Conservation (phyloP, 805 yeast genomes). For the Phaffomyces opuntiae region DNA sequence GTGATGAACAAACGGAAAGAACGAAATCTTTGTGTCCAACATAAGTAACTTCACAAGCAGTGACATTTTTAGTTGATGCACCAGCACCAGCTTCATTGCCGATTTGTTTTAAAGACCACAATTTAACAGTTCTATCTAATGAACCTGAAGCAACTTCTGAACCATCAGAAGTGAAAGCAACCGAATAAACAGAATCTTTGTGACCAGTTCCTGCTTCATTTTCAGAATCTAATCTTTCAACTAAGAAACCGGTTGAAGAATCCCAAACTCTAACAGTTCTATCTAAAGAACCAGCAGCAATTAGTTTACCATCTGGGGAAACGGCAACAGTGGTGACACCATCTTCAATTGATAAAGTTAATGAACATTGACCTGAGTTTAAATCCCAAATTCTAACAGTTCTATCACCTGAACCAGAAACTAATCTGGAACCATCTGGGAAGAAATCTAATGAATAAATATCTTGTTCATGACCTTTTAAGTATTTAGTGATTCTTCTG, state of each 20-base stretch:
- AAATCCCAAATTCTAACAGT: slow-evolving; percentile 96
- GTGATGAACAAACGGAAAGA: slow-evolving; percentile 87
- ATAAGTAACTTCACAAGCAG: slow-evolving; percentile 83
- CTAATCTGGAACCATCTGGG: slow-evolving; percentile 89
- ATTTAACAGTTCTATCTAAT: slow-evolving; percentile 89
- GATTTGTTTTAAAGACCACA: slow-evolving; percentile 79
- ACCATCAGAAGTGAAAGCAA: slow-evolving; percentile 87
- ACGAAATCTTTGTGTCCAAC: slow-evolving; percentile 97
- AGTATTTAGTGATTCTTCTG: slow-evolving; percentile 74
- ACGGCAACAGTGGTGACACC: slow-evolving; percentile 98
- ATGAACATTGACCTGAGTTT: slow-evolving; percentile 78
- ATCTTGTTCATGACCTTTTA: slow-evolving; percentile 96
- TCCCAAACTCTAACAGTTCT: slow-evolving; percentile 97
- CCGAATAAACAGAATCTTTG: slow-evolving; percentile 92
- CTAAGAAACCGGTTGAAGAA: slow-evolving; percentile 82
- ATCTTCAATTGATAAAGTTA: slow-evolving; percentile 88
- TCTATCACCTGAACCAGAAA: slow-evolving; percentile 94
- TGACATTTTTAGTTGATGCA: slow-evolving; percentile 33
- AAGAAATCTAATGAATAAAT: slow-evolving; percentile 92
- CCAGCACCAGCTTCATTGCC: slow-evolving; percentile 37
- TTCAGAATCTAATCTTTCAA: slow-evolving; percentile 87
- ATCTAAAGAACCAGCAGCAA: slow-evolving; percentile 96
- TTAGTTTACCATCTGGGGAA: slow-evolving; percentile 87
- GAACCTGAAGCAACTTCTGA: slow-evolving; percentile 92
- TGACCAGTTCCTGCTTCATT: slow-evolving; percentile 88